Percentiles rank a stretch among this genome's conserved stretches.
Evolutionary conservation across 768 basidiomycete genomes (phyloP).

Genomic region (Boletus reticuloceps): DNA sequence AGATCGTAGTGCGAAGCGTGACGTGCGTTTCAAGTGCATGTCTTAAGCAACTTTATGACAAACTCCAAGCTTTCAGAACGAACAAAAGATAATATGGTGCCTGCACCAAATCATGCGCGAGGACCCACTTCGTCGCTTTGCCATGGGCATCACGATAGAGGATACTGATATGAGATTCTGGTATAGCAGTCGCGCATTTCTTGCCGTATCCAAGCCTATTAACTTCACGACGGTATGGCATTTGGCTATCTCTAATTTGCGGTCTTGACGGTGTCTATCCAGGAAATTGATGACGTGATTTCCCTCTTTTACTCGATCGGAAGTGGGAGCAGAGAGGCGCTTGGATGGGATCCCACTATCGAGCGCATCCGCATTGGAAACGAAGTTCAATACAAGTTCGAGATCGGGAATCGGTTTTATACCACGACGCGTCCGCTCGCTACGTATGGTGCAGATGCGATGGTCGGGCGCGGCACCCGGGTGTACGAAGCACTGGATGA

Average conservation of each 20-base stretch:
- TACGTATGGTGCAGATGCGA: not conserved
- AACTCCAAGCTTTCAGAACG: not conserved
- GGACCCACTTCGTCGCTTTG: slow-evolving; percentile 23
- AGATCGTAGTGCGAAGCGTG: too few relatives aligned
- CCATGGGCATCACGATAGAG: slow-evolving; percentile 29
- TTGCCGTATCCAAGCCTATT: not conserved
- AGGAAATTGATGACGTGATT: slow-evolving; percentile 1
- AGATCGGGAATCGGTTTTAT: not conserved
- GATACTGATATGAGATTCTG: slow-evolving; percentile 25
- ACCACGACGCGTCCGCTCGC: not conserved
- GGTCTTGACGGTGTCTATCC: not conserved
- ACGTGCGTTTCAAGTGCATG: too few relatives aligned
- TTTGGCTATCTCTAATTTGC: not conserved
- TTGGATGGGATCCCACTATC: not conserved
- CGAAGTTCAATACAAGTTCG: not conserved
- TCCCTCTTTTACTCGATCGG: slow-evolving; percentile 5
- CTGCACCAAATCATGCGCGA: slow-evolving; percentile 25
- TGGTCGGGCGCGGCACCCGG: not conserved
- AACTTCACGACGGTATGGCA: not conserved
- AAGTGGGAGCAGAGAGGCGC: not conserved
- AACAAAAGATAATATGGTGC: slow-evolving; percentile 25
- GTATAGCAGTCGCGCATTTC: slow-evolving; percentile 9
- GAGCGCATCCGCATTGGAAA: not conserved
- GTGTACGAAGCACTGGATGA: not conserved
- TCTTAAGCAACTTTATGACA: not conserved